Percentiles rank a stretch among this genome's conserved stretches.
Conservation (phyloP, 2,329 filamentous ascomycete species). For the Sclerotinia borealis region DNA sequence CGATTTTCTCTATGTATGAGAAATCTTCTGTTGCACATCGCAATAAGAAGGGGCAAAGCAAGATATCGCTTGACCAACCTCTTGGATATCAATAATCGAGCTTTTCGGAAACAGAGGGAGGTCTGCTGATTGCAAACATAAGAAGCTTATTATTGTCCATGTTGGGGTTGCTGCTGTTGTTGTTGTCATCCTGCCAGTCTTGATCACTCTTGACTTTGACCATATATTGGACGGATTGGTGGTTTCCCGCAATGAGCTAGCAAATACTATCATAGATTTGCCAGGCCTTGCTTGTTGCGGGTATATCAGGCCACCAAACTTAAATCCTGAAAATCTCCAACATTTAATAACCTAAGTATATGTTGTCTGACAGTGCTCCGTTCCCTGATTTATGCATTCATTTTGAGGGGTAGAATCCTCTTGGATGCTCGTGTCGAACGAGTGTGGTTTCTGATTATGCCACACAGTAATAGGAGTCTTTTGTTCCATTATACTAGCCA, state of each 20-base stretch:
- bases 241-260: neutral
- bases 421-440: neutral
- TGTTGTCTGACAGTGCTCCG: neutral
- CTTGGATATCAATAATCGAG: neutral
- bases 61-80: too few species aligned
- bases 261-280: neutral
- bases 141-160: too few species aligned
- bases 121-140: too few species aligned
- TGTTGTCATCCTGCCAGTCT: neutral
- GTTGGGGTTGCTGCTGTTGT: neutral
- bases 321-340: neutral
- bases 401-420: neutral
- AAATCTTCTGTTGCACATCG: neutral
- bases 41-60: too few species aligned
- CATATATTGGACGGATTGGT: too few species aligned
- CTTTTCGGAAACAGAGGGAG: neutral
- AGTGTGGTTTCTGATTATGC: neutral
- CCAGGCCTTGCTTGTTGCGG: neutral
- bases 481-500: slow-evolving; percentile 18
- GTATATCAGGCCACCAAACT: neutral
- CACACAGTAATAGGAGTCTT: slow-evolving; percentile 14
- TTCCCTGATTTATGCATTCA: neutral
- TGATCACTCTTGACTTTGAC: neutral
- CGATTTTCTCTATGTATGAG: too few species aligned
- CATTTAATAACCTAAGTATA: neutral